These are phyloP conservation scores for Saccharomyces hybrid DNA, from an alignment of 1,139 yeast species.

Conservation along the genomic window DNA sequence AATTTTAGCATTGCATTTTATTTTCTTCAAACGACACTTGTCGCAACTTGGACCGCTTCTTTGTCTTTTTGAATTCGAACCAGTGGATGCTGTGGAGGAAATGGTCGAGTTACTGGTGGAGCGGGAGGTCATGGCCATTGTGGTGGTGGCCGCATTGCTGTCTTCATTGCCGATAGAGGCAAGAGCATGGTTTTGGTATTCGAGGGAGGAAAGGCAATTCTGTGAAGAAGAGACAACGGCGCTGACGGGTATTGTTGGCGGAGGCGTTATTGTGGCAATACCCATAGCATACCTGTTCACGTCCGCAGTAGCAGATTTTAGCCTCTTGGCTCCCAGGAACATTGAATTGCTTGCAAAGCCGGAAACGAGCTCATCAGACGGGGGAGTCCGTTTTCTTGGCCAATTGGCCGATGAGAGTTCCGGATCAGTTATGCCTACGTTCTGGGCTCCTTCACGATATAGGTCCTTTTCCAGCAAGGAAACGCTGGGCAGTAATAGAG, in stretches of 20 bases:
- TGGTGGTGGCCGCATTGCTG: background rate
- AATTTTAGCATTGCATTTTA: slow-evolving; percentile 67
- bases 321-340: background rate
- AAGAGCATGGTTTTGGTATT: background rate
- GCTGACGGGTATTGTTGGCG: slow-evolving; percentile 12
- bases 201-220: background rate
- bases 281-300: background rate
- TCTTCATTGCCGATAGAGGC: background rate
- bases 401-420: background rate
- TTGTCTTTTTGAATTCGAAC: slow-evolving; percentile 40
- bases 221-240: slow-evolving; percentile 9
- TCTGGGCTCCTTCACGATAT: slow-evolving; percentile 2
- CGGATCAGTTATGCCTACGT: slow-evolving; percentile 1
- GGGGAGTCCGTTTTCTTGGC: background rate
- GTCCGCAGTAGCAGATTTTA: background rate
- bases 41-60: slow-evolving; percentile 74
- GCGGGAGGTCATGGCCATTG: background rate
- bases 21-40: slow-evolving; percentile 59
- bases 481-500: slow-evolving; percentile 26
- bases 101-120: background rate
- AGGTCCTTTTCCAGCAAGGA: background rate
- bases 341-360: background rate
- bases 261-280: slow-evolving; percentile 10
- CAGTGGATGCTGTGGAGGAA: slow-evolving; percentile 2
- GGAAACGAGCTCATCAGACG: background rate